Evolutionary conservation across 352 stramenopile species (phyloP).

Genomic region (Blastocystis sp.): DNA sequence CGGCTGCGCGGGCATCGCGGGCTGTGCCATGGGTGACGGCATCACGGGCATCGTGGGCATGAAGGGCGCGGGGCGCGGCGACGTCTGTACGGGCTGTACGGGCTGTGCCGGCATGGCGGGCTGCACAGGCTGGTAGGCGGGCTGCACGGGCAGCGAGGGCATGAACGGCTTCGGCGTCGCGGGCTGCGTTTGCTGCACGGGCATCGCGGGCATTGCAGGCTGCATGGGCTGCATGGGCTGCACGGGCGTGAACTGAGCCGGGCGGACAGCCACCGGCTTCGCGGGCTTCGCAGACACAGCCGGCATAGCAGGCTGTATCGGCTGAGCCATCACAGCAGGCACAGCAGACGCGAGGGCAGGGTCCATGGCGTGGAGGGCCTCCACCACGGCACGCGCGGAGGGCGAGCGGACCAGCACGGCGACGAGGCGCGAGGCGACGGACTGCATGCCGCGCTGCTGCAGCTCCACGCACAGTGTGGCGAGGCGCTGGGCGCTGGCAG

Average conservation of each 20-base stretch:
- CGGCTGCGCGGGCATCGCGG: no score
- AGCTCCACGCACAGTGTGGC: slow-evolving; percentile 12
- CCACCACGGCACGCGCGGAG: neutral
- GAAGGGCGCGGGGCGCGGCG: neutral
- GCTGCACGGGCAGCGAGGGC: no score
- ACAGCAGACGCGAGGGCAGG: neutral
- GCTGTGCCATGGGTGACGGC: neutral
- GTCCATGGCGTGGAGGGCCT: neutral
- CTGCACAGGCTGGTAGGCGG: neutral
- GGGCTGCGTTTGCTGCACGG: neutral
- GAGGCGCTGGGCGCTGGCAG: neutral
- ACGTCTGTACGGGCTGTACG: neutral
- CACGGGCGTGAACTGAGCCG: neutral
- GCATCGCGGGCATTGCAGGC: neutral
- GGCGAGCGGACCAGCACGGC: neutral
- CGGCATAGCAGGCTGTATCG: neutral
- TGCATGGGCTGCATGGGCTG: neutral
- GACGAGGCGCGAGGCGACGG: neutral
- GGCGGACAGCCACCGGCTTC: neutral
- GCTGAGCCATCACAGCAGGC: neutral
- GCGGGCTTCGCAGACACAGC: neutral
- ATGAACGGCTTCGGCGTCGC: neutral
- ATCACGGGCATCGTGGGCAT: neutral
- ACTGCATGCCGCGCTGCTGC: neutral
- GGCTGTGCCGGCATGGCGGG: no score